Base-by-base conservation (phyloP, 2,329 filamentous ascomycete species). In the Clonostachys sp. region DNA sequence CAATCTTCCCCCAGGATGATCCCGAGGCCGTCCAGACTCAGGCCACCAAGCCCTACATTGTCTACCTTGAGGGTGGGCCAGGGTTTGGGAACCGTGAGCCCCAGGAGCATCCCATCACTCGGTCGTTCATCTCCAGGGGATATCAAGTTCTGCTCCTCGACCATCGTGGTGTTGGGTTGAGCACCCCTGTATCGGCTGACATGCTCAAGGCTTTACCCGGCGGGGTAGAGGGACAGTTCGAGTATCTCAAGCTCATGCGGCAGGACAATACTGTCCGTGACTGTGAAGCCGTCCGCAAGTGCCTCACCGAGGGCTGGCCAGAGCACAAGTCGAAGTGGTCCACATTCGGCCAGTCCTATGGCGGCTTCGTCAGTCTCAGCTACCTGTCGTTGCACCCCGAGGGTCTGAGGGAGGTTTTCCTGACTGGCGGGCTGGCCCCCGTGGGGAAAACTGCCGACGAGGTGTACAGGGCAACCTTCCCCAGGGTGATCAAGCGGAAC, bases 231-330 rank as follows among this genome's bases (percentile, higher is more conserved):
- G 80, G 81, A 48, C 90, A 96, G 66, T 87, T 86, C 7, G 78
- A 84, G 46, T 95, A 96, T 58, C 76, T 97, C 53, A 87, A 87
- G 62, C 74, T 84, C 38, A 96, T 96, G 72, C 82, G 92, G 40
- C 91, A 92, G 34, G 91, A 96, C 66, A 94, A 80, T 60, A 95
- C 95, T 45, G 91, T 97, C 39, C 83, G 81, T 42, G 92, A 97
- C 60, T 89, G 87, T 53, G 92, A 97, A 63, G 90, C 91, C 5
- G 82, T 97, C 34, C 81, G 92, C 6, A 79, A 83, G 57, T 85
- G 78, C 38, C 72, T 97, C 46, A 94, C 87, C 0, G 71, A 74
- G 6, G 81, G 84, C 45, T 87, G 83, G 57, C 83, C 87, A 0
- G 72, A 78, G 18, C 80, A 86, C 43, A 83, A 87, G 61, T 80